Conservation (phyloP, 345 rosid genomes). For the Pugionium dolabratum region DNA sequence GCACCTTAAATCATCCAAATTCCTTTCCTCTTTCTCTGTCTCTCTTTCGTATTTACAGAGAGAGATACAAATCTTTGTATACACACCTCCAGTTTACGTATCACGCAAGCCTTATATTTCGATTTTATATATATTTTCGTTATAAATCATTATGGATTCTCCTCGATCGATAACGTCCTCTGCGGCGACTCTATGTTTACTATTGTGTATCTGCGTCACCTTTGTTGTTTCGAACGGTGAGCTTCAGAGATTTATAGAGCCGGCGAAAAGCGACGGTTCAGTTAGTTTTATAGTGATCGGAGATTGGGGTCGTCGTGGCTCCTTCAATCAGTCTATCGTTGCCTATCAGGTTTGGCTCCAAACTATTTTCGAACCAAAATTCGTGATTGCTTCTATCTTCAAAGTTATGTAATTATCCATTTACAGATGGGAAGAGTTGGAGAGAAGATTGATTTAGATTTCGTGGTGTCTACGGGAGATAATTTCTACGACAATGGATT, state of each 20-base stretch:
- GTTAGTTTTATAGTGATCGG: constrained; percentile 65
- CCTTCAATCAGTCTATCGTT: constrained; percentile 64
- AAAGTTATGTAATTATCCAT: not conserved
- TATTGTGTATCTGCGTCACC: constrained; percentile 18
- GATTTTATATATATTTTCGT: too few species aligned
- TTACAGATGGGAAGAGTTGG: constrained; percentile 78
- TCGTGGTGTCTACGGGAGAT: constrained; percentile 86
- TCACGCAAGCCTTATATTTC: not conserved
- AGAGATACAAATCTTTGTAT: not conserved
- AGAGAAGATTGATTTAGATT: constrained; percentile 58
- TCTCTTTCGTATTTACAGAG: not conserved
- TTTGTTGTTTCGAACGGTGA: constrained; percentile 34
- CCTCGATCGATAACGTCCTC: constrained; percentile 16
- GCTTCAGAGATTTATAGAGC: constrained; percentile 57
- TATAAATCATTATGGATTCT: constrained; percentile 20
- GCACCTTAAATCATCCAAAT: not conserved
- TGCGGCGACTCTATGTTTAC: constrained; percentile 21
- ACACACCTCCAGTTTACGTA: not conserved
- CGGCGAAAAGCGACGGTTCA: constrained; percentile 53
- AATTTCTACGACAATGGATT: constrained; percentile 85
- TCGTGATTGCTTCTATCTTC: not conserved
- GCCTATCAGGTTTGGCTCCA: constrained; percentile 55
- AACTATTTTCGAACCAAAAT: too few species aligned
- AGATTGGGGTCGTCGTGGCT: constrained; percentile 86
- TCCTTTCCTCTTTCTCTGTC: constrained; percentile 15